Base-by-base conservation (phyloP, 2,329 filamentous ascomycete genomes). In the Basipetospora chlamydospora region DNA sequence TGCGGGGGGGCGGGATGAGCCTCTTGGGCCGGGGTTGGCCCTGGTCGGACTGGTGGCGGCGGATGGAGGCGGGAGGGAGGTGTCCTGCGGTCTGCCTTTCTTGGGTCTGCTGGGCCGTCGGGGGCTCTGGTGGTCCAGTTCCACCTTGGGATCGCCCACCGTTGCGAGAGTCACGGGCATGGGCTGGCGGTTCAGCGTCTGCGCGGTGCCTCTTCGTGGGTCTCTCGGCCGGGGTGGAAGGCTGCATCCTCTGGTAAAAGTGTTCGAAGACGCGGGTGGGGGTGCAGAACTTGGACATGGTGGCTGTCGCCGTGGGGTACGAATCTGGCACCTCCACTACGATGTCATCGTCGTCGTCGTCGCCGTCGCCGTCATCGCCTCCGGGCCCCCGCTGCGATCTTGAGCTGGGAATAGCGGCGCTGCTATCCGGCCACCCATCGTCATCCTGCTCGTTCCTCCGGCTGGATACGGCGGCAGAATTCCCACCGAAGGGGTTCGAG, bases 291-390 rank as follows among this genome's bases (percentile, higher is more conserved):
- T 47, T 47, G 2, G 47, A 33, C 1, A 58, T 41, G 0, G 45
- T 41, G 10, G 44, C 42, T 7, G 39, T 33, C 51, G 49, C 6
- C 55, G 55, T 51, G 34, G 47, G 64, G 43, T 71, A 64, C 1
- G 72, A 77, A 45, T 77, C 72, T 8, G 58, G 60, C 15, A 77
- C 58, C 20, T 66, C 56, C 49, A 48, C 58, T 59, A 66, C 34
- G 63, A 60, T 20, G 44, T 42, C 26, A 55, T 12, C 31, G 35
- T 15, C 36, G 30, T 25, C 32, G 26, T 21, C 9, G 16, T 20
- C 16, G 4, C 35, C 26, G 23, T 20, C 21, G 28, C n/a, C n/a
- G n/a, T n/a, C n/a, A n/a, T n/a, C n/a, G n/a, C n/a, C n/a, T n/a
- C n/a, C n/a, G n/a, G n/a, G n/a, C n/a, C n/a, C n/a, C n/a, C n/a